Conservation (phyloP, 495 filamentous ascomycete species). For the Poronia punctata region DNA sequence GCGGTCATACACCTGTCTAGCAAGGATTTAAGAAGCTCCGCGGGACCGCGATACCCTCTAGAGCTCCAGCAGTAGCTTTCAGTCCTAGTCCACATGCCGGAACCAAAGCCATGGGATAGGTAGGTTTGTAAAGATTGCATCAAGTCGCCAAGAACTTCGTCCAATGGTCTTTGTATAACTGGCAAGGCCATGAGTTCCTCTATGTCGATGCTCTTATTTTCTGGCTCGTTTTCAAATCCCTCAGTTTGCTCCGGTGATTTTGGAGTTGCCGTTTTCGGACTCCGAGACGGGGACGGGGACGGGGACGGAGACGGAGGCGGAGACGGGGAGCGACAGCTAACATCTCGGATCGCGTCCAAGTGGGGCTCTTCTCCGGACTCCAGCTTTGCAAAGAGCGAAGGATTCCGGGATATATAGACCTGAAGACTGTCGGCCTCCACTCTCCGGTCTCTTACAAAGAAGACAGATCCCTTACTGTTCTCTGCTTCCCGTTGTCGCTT, state of each 20-base stretch:
- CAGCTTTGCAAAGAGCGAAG: conserved; percentile 23
- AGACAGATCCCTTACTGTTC: conserved; percentile 16
- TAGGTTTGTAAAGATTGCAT: conserved; percentile 13
- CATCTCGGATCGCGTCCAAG: conserved; percentile 23
- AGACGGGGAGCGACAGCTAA: conserved; percentile 22
- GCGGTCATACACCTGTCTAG: conserved; percentile 25
- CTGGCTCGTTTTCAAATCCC: too few relatives aligned
- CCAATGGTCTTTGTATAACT: background rate
- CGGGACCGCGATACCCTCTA: conserved; percentile 16
- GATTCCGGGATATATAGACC: conserved; percentile 26
- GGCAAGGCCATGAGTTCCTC: too few relatives aligned
- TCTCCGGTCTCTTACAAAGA: conserved; percentile 22
- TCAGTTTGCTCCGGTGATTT: too few relatives aligned
- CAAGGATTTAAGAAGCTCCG: conserved; percentile 20
- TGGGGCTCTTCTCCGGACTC: conserved; percentile 18
- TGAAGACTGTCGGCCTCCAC: conserved; percentile 22
- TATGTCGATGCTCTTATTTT: too few relatives aligned
- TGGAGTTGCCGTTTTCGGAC: background rate
- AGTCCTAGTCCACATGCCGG: conserved; percentile 20
- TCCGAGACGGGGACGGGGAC: background rate
- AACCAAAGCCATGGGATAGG: conserved; percentile 17
- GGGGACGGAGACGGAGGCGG: conserved; percentile 1
- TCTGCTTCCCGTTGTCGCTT: conserved; percentile 21
- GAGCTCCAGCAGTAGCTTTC: conserved; percentile 19
- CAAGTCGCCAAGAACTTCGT: conserved; percentile 16